Evolutionary conservation across 1,284 basidiomycete species (phyloP).

Genomic region (Pholiota adiposa): DNA sequence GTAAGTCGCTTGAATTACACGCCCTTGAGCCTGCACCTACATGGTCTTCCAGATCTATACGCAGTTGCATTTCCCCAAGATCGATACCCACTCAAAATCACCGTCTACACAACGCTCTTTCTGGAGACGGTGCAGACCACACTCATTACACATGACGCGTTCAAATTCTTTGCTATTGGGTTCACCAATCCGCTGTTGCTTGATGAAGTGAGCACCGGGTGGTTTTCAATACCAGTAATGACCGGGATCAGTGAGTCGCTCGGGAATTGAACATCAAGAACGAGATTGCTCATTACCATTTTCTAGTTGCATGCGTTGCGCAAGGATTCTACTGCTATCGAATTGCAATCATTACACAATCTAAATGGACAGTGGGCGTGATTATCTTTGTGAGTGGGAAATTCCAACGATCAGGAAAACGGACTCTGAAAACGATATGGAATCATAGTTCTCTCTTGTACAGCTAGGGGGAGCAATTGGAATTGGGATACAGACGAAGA

Average conservation of each 20-base stretch:
- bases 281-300: background rate
- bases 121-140: background rate
- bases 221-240: constrained; percentile 4
- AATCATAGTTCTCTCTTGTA: constrained; percentile 6
- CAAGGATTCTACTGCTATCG: constrained; percentile 9
- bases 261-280: background rate
- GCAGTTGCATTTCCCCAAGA: background rate
- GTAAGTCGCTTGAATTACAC: background rate
- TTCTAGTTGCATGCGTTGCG: background rate
- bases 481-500: constrained; percentile 7
- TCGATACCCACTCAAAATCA: background rate
- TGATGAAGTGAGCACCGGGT: constrained; percentile 1
- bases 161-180: constrained; percentile 4
- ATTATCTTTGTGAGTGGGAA: background rate
- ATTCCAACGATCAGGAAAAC: background rate
- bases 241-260: constrained; percentile 2
- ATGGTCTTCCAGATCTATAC: background rate
- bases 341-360: background rate
- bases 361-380: background rate
- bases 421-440: background rate
- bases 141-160: constrained; percentile 2
- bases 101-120: background rate
- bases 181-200: constrained; percentile 1
- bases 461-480: constrained; percentile 9
- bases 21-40: background rate